These are phyloP conservation scores for Cerioporus squamosus DNA, from an alignment of 1,284 basidiomycete species.

Conservation along the genomic window DNA sequence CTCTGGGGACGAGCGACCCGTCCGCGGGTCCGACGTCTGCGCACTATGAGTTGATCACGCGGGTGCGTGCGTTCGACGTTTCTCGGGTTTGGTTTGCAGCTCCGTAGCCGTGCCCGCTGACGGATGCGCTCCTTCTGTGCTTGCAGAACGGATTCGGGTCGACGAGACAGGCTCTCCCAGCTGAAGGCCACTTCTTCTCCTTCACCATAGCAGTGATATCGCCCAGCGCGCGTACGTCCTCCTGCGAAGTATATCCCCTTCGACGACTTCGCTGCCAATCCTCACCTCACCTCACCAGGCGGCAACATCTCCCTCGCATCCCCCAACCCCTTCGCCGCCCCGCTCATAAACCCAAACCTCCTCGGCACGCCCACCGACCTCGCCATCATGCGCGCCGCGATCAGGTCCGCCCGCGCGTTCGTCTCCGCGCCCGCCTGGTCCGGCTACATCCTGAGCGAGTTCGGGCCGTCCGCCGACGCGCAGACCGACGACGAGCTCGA, in stretches of 20 bases:
- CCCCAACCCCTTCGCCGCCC: slow-evolving; percentile 22
- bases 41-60: slow-evolving; percentile 22
- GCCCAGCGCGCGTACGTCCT: slow-evolving; percentile 9
- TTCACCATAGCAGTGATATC: slow-evolving; percentile 10
- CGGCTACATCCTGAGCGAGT: slow-evolving; percentile 11
- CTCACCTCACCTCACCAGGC: slow-evolving; percentile 12
- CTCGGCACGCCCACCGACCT: slow-evolving; percentile 17
- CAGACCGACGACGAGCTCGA: slow-evolving; percentile 30
- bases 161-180: neutral
- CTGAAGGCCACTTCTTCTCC: slow-evolving; percentile 14
- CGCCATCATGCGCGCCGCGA: slow-evolving; percentile 14
- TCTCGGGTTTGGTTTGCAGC: no score
- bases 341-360: slow-evolving; percentile 25
- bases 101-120: no score
- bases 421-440: slow-evolving; percentile 6
- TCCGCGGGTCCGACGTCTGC: slow-evolving; percentile 19
- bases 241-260: neutral
- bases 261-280: no score
- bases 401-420: slow-evolving; percentile 1
- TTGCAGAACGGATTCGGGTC: slow-evolving; percentile 6
- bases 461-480: slow-evolving; percentile 3
- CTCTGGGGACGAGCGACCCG: slow-evolving; percentile 11
- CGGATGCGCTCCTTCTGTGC: neutral
- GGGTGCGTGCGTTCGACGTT: slow-evolving; percentile 8
- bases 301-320: slow-evolving; percentile 27